phyloP scores from a whole-genome alignment of 441 rosid genomes.

The Bruguiera hainesii region DNA sequence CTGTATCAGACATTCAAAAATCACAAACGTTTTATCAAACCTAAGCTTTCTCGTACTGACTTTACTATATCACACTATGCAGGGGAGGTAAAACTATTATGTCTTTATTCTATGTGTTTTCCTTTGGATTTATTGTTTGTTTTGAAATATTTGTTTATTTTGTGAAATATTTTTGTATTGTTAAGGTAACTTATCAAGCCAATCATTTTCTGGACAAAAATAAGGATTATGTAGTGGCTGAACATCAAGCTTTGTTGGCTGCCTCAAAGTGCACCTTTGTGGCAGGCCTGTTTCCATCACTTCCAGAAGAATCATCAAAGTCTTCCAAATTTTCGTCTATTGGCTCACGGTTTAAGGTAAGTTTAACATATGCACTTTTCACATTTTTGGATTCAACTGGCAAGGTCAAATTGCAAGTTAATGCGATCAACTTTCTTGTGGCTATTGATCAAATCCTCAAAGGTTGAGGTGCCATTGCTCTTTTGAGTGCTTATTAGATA shows the following conservation, averaged over 20 bases:
- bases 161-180: constrained; percentile 20
- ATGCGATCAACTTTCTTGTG: background rate
- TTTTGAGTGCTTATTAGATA: too few species aligned
- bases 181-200: constrained; percentile 82
- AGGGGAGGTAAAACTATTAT: constrained; percentile 66
- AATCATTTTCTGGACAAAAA: constrained; percentile 91
- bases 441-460: background rate
- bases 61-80: constrained; percentile 93
- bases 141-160: constrained; percentile 4
- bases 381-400: background rate
- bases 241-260: constrained; percentile 85
- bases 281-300: constrained; percentile 74
- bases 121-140: constrained; percentile 11
- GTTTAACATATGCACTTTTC: background rate
- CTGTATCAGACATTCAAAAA: constrained; percentile 89
- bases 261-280: constrained; percentile 74
- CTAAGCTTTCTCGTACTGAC: constrained; percentile 90
- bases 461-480: background rate
- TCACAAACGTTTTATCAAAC: constrained; percentile 84
- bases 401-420: background rate
- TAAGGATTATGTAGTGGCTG: constrained; percentile 97
- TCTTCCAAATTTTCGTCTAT: constrained; percentile 95
- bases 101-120: constrained; percentile 3
- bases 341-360: constrained; percentile 92
- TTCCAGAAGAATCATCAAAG: constrained; percentile 81